Base-by-base conservation (phyloP, 306 rosid genomes). In the Delonix regia region DNA sequence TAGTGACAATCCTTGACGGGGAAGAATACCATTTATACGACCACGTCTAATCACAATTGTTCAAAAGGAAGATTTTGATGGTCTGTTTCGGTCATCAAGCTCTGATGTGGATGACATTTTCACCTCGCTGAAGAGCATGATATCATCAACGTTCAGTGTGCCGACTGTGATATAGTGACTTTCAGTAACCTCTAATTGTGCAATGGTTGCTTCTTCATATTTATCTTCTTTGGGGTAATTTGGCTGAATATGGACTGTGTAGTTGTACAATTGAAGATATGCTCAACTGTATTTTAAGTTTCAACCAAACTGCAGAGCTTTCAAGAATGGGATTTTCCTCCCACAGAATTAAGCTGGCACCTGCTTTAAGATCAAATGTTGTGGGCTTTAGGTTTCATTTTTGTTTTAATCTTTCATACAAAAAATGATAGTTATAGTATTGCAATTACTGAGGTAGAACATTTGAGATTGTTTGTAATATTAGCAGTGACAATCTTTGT, bases 21-120 rank as follows among this genome's bases (percentile, higher is more conserved):
- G 75, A 88, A 66, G 75, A 74, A 72, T 78, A 74, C 76, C 60
- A 53, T 73, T 68, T 22, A 48, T 55, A 41, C 65, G 45, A 21
- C 83, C 63, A 33, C 10, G 19, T 61, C 86, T 60, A 33, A 68
- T 42, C 80, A 69, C 67, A 30, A 66, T 56, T 38, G 76, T 74
- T 66, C 9, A 42, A 56, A 52, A 41, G 63, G 76, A 41, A 71
- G 52, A 80, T 44, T 79, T 81, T 79, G 51, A 52, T 75, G 77
- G 71, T 79, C 48, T 71, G 61, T 82, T 79, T 71, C 38, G 80
- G 69, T 60, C 39, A 7, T 55, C 15, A 48, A 25, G 42, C 69
- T 69, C 36, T 66, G 56, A 83, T 67, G 28, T 21, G 76, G 51
- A 56, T 52, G 70, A 65, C 24, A 52, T 57, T 21, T 81, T 55